A percentile compares a stretch with the other conserved stretches of the same genome.
Conservation (phyloP, 1,284 basidiomycete genomes). For the Hymenochaete sp. region DNA sequence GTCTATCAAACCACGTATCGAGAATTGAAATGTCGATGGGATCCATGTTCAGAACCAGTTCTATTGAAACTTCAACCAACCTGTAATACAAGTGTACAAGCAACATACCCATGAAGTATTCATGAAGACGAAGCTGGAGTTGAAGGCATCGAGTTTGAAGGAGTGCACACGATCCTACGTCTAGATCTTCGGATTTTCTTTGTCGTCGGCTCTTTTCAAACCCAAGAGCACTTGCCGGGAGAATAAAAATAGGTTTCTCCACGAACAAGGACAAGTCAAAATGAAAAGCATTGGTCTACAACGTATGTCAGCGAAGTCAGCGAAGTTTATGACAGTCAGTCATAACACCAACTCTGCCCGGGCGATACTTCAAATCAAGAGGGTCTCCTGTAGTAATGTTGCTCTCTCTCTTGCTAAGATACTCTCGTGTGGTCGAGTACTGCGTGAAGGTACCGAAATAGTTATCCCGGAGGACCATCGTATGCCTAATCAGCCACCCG, state of each 20-base stretch:
- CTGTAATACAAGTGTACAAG: neutral
- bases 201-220: conserved; percentile 40
- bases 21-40: conserved; percentile 48
- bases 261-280: conserved; percentile 56
- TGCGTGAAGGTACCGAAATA: conserved; percentile 90
- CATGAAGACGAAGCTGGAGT: conserved; percentile 69
- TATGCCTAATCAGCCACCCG: conserved; percentile 81
- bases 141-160: conserved; percentile 62
- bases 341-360: conserved; percentile 48
- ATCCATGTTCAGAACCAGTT: conserved; percentile 70
- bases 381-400: conserved; percentile 70
- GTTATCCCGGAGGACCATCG: conserved; percentile 84
- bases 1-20: conserved; percentile 39
- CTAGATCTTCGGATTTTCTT: conserved; percentile 23
- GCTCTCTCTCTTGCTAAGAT: conserved; percentile 57
- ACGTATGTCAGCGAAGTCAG: neutral
- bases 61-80: conserved; percentile 30
- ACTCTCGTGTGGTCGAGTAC: conserved; percentile 81
- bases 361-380: conserved; percentile 67
- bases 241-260: conserved; percentile 45
- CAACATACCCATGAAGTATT: conserved; percentile 76
- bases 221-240: conserved; percentile 72
- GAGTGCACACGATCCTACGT: conserved; percentile 47
- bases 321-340: conserved; percentile 3
- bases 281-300: conserved; percentile 76